A percentile compares a stretch with the other conserved stretches of the same genome.
Conservation (phyloP, 371 early-diverging fungal genomes). For the Syncephalastrum monosporum region DNA sequence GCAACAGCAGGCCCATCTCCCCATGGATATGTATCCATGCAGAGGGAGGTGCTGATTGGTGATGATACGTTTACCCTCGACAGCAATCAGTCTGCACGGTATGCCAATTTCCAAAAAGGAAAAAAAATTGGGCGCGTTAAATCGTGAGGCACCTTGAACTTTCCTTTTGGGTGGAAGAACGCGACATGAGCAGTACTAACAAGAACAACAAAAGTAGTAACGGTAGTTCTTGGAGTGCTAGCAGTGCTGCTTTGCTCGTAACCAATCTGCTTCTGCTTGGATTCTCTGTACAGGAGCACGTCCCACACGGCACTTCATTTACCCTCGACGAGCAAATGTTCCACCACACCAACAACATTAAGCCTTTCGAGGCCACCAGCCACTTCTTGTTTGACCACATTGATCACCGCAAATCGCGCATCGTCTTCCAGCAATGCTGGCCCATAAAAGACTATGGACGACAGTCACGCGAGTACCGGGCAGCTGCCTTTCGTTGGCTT, state of each 20-base stretch:
- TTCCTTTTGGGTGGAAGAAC: no score
- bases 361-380: slow-evolving; percentile 33
- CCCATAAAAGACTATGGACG: slow-evolving; percentile 34
- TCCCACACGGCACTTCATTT: slow-evolving; percentile 12
- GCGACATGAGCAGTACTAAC: no score
- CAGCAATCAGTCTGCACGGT: no score
- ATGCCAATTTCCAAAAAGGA: no score
- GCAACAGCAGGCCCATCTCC: no score
- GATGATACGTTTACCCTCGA: no score
- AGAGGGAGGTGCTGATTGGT: no score
- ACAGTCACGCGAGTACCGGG: slow-evolving; percentile 34
- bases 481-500: slow-evolving; percentile 33
- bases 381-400: slow-evolving; percentile 33
- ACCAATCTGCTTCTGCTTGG: slow-evolving; percentile 18
- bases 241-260: not conserved
- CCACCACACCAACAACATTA: slow-evolving; percentile 25
- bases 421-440: slow-evolving; percentile 32
- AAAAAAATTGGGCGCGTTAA: no score
- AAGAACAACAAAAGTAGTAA: no score
- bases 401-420: slow-evolving; percentile 17
- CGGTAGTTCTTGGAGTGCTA: not conserved
- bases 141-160: no score
- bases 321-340: slow-evolving; percentile 24
- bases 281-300: slow-evolving; percentile 16
- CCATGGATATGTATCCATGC: no score